Evolutionary conservation across 2,329 filamentous ascomycete genomes (phyloP), one percentile per base, ranked within the genome.

Genomic region (Albophoma yamanashiensis): DNA sequence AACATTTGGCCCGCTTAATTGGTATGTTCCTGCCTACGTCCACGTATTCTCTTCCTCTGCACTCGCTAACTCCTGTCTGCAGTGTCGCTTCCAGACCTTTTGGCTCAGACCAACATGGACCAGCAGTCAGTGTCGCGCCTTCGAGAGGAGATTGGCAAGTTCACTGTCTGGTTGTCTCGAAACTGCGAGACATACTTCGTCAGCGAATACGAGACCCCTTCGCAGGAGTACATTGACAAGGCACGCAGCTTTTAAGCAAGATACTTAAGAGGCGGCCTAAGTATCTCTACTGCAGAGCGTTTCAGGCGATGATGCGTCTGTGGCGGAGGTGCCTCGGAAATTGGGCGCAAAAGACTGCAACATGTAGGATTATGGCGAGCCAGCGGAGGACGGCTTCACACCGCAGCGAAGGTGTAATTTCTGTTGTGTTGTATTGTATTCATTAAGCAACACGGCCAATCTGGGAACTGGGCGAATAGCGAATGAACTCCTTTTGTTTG

Each of bases 101-200:
- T 97, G 63, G 92, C 92, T 4, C 94, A 99, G 73, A 99, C 94
- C 58, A 97, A 97, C 75, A 96, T 99, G 92, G 94, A 97, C 69
- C 82, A 88, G 58, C 92, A 96, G 72, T 92, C 92, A 2, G 91
- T 96, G 50, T 89, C 88, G 63, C 89, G 92, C 55, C 84, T 97
- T 34, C 88, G 92, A 15, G 91, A 97, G 68, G 94, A 99, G 72
- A 82, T 99, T 20, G 82, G 85, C 66, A 93, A 92, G 74, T 87
- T 99, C 74, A 91, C 88, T 14, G 81, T 85, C 59, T 99, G 92
- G 91, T 80, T 99, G 59, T 84, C 87, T 61, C 89, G 88, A 66
- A 86, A 93, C 68, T 85, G 87, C 17, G 80, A 84, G 60, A 83
- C 83, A 31, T 96, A 94, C 75, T 96, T 99, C 69, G 81, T 86